Evolutionary conservation across 441 rosid genomes (phyloP), one percentile per base, ranked within the genome.

Genomic region (Populus hybrid): DNA sequence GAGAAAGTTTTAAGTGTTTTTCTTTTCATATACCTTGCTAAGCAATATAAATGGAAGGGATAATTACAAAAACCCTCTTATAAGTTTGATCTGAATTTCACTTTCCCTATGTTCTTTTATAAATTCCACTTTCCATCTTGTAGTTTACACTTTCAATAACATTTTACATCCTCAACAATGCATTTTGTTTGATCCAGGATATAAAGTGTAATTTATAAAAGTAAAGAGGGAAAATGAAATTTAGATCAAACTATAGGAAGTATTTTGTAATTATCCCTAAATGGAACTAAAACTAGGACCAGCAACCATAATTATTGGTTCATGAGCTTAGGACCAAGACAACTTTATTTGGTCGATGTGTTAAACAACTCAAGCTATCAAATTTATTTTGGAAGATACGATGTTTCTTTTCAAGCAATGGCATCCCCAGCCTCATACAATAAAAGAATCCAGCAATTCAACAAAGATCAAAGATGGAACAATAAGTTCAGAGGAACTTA

Each of bases 401-500:
- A 53, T 53, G 6, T 53, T 18, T 18, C n/a, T 53, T 12, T 16
- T 16, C n/a, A 16, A 53, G 61, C 21, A 53, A 6, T 16, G 8
- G 61, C 61, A 53, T 18, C n/a, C 21, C 1, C 61, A 6, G 61
- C 61, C 10, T 21, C 38, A 8, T 26, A 14, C 40, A 57, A 36
- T 6, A 2, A 32, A 36, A 24, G 9, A 42, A 10, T 40, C 10
- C 21, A 61, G 21, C 24, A 64, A 16, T 35, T 28, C 5, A 21
- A 69, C 59, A 50, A 53, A 53, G 63, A 26, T 50, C n/a, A 21
- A 4, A 72, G 18, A 23, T 30, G 57, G 8, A 66, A 20, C 40
- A 72, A 10, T 34, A 80, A 73, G 24, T 21, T 28, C 9, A 53
- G 26, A 72, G 67, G 75, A 79, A 75, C 89, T 86, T 76, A 95